Evolutionary conservation across 176 grass and related monocot genomes (phyloP).

Genomic region (Elaeis guineensis): DNA sequence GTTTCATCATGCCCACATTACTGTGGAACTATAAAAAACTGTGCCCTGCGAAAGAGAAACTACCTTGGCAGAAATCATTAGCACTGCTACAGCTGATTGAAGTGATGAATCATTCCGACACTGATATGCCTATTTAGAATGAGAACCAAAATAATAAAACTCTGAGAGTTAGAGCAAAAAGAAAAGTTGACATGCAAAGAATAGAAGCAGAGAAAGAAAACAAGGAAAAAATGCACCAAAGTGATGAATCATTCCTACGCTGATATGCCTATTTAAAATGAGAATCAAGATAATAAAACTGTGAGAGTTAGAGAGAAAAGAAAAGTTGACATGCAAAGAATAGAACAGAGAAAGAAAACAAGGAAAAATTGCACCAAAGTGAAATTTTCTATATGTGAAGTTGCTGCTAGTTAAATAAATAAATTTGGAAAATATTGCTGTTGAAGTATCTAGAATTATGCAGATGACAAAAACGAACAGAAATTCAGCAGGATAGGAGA

Average conservation of each 20-base stretch:
- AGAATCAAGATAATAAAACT: background rate
- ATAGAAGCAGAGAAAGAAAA: too few species aligned
- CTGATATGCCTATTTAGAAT: slow-evolving; percentile 50
- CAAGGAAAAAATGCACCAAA: background rate
- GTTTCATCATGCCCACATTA: too few species aligned
- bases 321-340: background rate
- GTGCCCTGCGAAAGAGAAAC: slow-evolving; percentile 1
- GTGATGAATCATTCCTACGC: slow-evolving; percentile 30
- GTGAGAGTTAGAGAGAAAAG: background rate
- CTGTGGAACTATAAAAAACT: too few species aligned
- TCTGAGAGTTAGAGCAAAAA: background rate
- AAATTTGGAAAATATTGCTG: too few species aligned
- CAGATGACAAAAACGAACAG: too few species aligned
- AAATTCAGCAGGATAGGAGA: too few species aligned
- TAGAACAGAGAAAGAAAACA: too few species aligned
- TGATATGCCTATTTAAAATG: slow-evolving; percentile 51
- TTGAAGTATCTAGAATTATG: too few species aligned
- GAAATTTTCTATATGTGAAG: background rate
- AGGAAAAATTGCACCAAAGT: background rate
- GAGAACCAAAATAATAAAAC: background rate
- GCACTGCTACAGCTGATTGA: slow-evolving; percentile 59
- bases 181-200: background rate
- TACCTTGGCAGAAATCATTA: slow-evolving; percentile 91
- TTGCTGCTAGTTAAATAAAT: too few species aligned
- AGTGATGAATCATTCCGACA: slow-evolving; percentile 37